These are phyloP conservation scores for Alternaria brassicicola DNA, from an alignment of 2,329 filamentous ascomycete species.

Conservation along the genomic window DNA sequence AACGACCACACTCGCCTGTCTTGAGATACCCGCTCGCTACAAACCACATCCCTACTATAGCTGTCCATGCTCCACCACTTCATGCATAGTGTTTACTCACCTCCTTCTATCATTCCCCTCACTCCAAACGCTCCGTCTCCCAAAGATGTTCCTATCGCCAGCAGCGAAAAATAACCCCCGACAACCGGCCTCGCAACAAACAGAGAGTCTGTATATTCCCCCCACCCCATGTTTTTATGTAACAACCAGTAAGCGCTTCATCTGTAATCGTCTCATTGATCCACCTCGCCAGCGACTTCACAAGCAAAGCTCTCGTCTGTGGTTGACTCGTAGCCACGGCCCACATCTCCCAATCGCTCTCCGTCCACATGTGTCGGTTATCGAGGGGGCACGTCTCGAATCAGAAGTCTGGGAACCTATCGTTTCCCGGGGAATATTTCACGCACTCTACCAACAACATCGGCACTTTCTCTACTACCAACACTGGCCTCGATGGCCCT, in stretches of 20 bases:
- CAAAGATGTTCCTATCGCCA: background rate
- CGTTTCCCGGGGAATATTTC: conserved; percentile 43
- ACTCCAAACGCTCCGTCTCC: background rate
- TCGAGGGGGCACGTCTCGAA: conserved; percentile 15
- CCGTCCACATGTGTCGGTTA: background rate
- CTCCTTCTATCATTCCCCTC: background rate
- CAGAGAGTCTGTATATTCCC: background rate
- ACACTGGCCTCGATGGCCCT: conserved; percentile 39
- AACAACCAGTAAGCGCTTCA: background rate
- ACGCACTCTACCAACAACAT: conserved; percentile 51
- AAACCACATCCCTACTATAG: background rate
- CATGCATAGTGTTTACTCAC: too few relatives aligned
- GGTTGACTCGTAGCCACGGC: background rate
- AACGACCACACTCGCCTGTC: background rate
- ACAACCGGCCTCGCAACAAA: background rate
- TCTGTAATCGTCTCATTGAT: background rate
- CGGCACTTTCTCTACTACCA: conserved; percentile 47
- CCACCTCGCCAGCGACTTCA: background rate
- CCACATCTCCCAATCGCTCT: background rate
- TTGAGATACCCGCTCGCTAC: background rate
- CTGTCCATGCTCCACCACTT: background rate
- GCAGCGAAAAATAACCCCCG: background rate
- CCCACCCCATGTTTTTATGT: background rate
- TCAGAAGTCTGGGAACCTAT: conserved; percentile 22
- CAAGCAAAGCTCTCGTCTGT: background rate